Conservation (phyloP, 164 flowering plant genomes). For the Tetracentron sinense region DNA sequence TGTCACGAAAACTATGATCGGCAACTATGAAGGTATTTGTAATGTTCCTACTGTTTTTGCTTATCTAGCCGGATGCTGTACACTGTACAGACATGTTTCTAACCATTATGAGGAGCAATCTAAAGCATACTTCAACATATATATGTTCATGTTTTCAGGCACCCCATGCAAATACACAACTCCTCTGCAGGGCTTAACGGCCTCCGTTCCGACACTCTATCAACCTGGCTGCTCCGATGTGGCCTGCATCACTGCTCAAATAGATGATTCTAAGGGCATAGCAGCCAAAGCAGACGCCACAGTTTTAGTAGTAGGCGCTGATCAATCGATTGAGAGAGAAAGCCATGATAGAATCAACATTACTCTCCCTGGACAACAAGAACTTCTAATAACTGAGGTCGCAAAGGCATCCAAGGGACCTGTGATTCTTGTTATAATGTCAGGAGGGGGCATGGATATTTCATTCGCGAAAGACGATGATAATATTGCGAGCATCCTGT, state of each 20-base stretch:
- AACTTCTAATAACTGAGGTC: slow-evolving; percentile 45
- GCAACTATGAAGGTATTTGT: slow-evolving; percentile 73
- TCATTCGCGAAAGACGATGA: slow-evolving; percentile 58
- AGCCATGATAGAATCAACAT: slow-evolving; percentile 58
- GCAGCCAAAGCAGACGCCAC: slow-evolving; percentile 86
- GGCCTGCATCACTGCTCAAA: slow-evolving; percentile 43
- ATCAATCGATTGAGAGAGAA: slow-evolving; percentile 74
- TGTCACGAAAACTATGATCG: slow-evolving; percentile 87
- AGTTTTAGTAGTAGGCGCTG: slow-evolving; percentile 69
- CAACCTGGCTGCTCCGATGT: slow-evolving; percentile 61
- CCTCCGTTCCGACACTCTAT: slow-evolving; percentile 42
- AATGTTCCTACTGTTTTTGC: background rate
- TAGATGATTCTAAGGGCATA: slow-evolving; percentile 50
- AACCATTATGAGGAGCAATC: too few species aligned
- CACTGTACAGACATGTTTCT: too few species aligned
- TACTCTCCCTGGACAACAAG: slow-evolving; percentile 73
- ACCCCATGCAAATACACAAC: slow-evolving; percentile 80
- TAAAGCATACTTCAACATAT: too few species aligned
- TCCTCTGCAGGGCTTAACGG: slow-evolving; percentile 72
- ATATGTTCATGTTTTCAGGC: slow-evolving; percentile 37
- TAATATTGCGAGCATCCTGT: slow-evolving; percentile 70
- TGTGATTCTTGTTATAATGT: slow-evolving; percentile 79
- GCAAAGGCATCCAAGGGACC: slow-evolving; percentile 75
- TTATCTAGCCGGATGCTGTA: background rate
- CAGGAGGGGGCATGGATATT: slow-evolving; percentile 84